Conservation (phyloP, 1,139 yeast species). For the Taphrina wiesneri region DNA sequence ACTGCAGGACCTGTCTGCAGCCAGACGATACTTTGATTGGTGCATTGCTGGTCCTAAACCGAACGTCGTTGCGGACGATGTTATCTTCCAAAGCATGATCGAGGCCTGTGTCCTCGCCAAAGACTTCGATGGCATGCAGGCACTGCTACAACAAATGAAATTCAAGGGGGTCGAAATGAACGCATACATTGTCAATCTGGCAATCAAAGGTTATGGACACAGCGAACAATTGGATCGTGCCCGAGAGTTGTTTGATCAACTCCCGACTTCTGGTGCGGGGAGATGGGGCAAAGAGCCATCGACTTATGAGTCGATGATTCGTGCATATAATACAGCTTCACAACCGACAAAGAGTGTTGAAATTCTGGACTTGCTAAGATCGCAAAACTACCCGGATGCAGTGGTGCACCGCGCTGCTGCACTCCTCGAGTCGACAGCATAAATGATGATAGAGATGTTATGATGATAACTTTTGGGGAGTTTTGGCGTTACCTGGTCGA, state of each 20-base stretch:
- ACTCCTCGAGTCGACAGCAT: conserved; percentile 18
- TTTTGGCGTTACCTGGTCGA: background rate
- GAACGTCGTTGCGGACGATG: background rate
- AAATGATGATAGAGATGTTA: background rate
- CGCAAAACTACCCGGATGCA: conserved; percentile 44
- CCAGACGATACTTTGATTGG: conserved; percentile 45
- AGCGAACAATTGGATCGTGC: conserved; percentile 44
- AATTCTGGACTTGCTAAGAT: conserved; percentile 43
- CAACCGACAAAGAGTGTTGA: conserved; percentile 42
- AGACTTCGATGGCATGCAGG: conserved; percentile 43
- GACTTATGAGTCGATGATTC: conserved; percentile 47
- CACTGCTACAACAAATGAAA: conserved; percentile 47
- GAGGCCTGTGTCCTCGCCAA: conserved; percentile 48
- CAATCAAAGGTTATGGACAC: conserved; percentile 49
- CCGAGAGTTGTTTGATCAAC: conserved; percentile 45
- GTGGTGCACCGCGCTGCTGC: conserved; percentile 41
- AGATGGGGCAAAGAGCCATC: conserved; percentile 44
- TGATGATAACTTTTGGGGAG: background rate
- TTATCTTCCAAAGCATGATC: conserved; percentile 38
- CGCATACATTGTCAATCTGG: conserved; percentile 47
- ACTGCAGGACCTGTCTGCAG: conserved; percentile 45
- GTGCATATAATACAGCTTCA: conserved; percentile 45
- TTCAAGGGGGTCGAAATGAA: conserved; percentile 45
- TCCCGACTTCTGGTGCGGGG: conserved; percentile 42
- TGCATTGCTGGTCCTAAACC: conserved; percentile 41